Percentiles rank a stretch among this genome's conserved stretches.
Conservation (phyloP, 495 filamentous ascomycete genomes). For the Hyaloscypha variabilis region DNA sequence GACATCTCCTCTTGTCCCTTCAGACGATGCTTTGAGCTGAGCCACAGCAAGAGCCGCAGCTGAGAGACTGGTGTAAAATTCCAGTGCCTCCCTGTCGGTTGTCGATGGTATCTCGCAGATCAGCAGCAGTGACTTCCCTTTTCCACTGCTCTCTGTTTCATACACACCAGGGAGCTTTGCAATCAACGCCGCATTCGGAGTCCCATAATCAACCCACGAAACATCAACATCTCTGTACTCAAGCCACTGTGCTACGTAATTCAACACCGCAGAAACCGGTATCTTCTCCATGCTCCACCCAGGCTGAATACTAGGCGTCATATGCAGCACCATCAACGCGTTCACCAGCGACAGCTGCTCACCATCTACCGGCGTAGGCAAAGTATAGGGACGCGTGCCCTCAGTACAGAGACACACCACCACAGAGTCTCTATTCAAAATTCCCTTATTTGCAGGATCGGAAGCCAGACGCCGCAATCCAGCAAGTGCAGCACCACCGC, state of each 20-base stretch:
- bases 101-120: neutral
- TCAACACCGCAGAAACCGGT: conserved; percentile 34
- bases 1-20: neutral
- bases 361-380: neutral
- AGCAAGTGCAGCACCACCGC: conserved; percentile 58
- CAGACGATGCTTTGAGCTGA: neutral
- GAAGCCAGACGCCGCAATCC: conserved; percentile 44
- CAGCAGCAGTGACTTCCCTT: neutral
- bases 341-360: neutral
- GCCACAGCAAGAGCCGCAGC: neutral
- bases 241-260: conserved; percentile 47
- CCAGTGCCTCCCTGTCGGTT: neutral
- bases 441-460: conserved; percentile 31
- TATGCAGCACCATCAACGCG: neutral
- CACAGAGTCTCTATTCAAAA: conserved; percentile 39
- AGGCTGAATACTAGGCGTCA: neutral
- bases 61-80: neutral
- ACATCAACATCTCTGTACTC: conserved; percentile 42
- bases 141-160: neutral
- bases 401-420: conserved; percentile 56
- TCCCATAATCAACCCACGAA: neutral
- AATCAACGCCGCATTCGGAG: neutral
- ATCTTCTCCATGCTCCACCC: neutral
- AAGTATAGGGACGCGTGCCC: conserved; percentile 31
- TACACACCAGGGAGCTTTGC: neutral